Conservation (phyloP, 371 early-diverging fungal species). For the Coemansia sp. region DNA sequence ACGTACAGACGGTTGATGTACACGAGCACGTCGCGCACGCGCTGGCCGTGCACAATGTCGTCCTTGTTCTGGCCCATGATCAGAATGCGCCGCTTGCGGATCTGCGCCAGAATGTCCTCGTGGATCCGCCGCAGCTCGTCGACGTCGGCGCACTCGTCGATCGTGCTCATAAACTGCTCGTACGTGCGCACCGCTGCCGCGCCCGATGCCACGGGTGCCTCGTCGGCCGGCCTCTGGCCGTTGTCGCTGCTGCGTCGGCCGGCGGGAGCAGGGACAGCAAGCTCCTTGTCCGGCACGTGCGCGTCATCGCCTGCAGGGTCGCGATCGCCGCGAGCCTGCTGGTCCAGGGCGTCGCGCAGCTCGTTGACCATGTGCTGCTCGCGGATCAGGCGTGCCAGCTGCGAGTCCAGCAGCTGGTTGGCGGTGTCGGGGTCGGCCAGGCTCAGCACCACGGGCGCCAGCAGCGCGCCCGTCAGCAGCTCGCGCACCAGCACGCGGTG, state of each 20-base stretch:
- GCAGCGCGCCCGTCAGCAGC: conserved; percentile 64
- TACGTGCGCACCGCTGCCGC: conserved; percentile 57
- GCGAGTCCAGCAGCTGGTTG: conserved; percentile 70
- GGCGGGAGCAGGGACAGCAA: too few relatives aligned
- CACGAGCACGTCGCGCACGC: conserved; percentile 69
- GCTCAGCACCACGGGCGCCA: conserved; percentile 70
- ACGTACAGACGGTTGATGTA: conserved; percentile 72
- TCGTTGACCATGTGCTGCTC: conserved; percentile 67
- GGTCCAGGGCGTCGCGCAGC: conserved; percentile 68
- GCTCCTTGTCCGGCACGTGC: too few relatives aligned
- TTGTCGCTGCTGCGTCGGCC: conserved; percentile 2
- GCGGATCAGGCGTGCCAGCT: conserved; percentile 38
- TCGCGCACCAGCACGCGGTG: conserved; percentile 71
- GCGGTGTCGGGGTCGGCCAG: conserved; percentile 83
- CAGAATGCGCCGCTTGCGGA: conserved; percentile 63
- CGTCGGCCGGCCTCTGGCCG: too few relatives aligned
- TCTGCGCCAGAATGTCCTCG: conserved; percentile 73
- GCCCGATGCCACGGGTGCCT: too few relatives aligned
- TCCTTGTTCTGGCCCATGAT: conserved; percentile 64
- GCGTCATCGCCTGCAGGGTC: too few relatives aligned
- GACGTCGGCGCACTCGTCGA: conserved; percentile 68
- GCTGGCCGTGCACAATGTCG: conserved; percentile 78
- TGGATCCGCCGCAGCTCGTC: conserved; percentile 65
- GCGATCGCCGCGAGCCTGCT: conserved; percentile 53
- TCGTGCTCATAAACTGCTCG: conserved; percentile 73